These are phyloP conservation scores for Silene uniflora DNA, from an alignment of 148 eudicot genomes.

Conservation along the genomic window DNA sequence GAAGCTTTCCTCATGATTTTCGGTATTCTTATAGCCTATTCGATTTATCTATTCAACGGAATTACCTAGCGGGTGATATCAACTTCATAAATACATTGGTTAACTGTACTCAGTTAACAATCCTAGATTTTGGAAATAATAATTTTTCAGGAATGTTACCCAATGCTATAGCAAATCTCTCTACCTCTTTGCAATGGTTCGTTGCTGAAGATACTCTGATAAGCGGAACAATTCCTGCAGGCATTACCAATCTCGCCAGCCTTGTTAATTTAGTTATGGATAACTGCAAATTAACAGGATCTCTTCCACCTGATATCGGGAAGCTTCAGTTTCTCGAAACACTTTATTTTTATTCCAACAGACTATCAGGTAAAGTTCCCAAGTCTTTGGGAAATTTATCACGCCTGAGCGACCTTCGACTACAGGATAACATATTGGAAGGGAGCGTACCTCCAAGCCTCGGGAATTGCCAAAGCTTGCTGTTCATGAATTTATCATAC, in stretches of 20 bases:
- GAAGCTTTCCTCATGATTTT: too few species aligned
- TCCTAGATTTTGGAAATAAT: not conserved
- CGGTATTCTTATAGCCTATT: too few species aligned
- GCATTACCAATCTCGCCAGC: not conserved
- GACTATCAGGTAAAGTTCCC: constrained; percentile 28
- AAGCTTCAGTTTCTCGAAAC: not conserved
- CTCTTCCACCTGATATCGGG: not conserved
- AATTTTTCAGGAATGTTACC: not conserved
- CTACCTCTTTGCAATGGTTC: not conserved
- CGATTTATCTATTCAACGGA: too few species aligned
- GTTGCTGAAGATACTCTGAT: not conserved
- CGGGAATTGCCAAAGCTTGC: too few species aligned
- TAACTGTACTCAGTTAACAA: constrained; percentile 20
- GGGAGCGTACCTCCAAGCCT: too few species aligned
- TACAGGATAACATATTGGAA: constrained; percentile 9
- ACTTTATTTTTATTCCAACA: not conserved
- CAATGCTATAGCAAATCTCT: not conserved
- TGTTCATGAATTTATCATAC: too few species aligned
- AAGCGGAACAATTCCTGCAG: not conserved
- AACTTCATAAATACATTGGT: too few species aligned
- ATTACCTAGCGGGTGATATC: too few species aligned
- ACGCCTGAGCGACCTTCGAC: not conserved
- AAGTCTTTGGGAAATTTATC: constrained; percentile 24
- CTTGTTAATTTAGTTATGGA: not conserved
- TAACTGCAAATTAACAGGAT: not conserved